Percentiles rank a stretch among this genome's conserved stretches.
phyloP scores from a whole-genome alignment of 257 asterid species.

The Nicotiana otophora region DNA sequence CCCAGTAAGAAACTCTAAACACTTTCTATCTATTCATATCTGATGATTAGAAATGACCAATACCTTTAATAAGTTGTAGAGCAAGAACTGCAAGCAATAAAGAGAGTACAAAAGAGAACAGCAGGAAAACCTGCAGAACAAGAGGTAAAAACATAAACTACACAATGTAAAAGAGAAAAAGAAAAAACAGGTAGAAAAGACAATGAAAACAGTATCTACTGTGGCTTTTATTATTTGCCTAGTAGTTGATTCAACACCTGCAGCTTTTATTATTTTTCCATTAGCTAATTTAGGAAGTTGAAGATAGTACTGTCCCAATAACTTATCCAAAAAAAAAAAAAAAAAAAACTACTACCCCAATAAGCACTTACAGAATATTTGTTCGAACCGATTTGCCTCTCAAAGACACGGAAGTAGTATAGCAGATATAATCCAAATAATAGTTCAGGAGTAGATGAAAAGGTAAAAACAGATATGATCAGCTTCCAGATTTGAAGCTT shows the following conservation, averaged over 20 bases:
- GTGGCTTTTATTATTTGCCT: background rate
- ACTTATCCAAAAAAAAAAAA: conserved; percentile 6
- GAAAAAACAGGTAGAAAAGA: background rate
- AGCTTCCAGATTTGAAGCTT: conserved; percentile 94
- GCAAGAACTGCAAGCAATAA: conserved; percentile 59
- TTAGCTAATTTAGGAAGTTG: background rate
- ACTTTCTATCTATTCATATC: background rate
- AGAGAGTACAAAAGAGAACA: conserved; percentile 63
- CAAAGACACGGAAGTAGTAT: conserved; percentile 96
- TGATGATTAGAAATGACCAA: conserved; percentile 6
- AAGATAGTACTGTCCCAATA: background rate
- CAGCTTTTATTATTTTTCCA: background rate
- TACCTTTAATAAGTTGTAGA: conserved; percentile 69
- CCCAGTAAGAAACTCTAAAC: background rate
- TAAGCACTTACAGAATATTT: conserved; percentile 75
- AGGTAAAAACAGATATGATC: conserved; percentile 75
- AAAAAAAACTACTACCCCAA: conserved; percentile 16
- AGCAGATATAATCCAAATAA: conserved; percentile 82
- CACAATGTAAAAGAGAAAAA: background rate
- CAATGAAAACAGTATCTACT: background rate
- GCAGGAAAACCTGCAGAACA: conserved; percentile 67
- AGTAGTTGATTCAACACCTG: conserved; percentile 3
- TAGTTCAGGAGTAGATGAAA: conserved; percentile 92
- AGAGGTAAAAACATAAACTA: background rate
- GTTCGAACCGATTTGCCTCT: conserved; percentile 98